Evolutionary conservation across 2,329 filamentous ascomycete genomes (phyloP).

Genomic region (Stemphylium lycopersici): DNA sequence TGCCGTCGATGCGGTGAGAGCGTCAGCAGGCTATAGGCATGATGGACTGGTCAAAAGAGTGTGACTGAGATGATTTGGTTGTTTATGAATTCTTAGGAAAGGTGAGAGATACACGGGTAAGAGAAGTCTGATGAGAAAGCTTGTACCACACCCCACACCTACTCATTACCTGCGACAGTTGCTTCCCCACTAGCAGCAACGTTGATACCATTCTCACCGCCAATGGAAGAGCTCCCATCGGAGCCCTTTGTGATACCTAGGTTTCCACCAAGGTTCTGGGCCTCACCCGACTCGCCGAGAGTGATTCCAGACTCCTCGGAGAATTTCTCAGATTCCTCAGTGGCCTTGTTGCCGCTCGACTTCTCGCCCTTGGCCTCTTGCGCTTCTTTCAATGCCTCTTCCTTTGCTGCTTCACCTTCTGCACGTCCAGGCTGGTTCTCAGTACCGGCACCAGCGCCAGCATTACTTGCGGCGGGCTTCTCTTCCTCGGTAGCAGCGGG

Average conservation of each 20-base stretch:
- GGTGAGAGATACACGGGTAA: neutral
- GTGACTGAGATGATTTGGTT: neutral
- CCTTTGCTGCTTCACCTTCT: slow-evolving; percentile 15
- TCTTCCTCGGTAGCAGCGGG: slow-evolving; percentile 3
- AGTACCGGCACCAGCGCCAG: slow-evolving; percentile 20
- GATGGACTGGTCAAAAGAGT: too few species aligned
- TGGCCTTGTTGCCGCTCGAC: slow-evolving; percentile 34
- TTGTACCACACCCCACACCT: neutral
- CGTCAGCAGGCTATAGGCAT: too few species aligned
- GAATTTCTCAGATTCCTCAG: slow-evolving; percentile 39
- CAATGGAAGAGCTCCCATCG: slow-evolving; percentile 40
- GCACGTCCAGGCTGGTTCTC: slow-evolving; percentile 29
- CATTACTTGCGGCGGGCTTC: slow-evolving; percentile 7
- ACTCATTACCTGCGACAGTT: slow-evolving; percentile 30
- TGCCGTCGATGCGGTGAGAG: too few species aligned
- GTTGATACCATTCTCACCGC: slow-evolving; percentile 41
- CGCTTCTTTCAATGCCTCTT: slow-evolving; percentile 27
- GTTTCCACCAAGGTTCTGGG: slow-evolving; percentile 40
- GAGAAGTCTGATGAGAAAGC: neutral
- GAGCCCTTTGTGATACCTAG: slow-evolving; percentile 41
- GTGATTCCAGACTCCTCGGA: slow-evolving; percentile 38
- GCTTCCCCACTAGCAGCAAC: slow-evolving; percentile 35
- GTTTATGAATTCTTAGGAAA: neutral
- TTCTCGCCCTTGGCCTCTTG: slow-evolving; percentile 26
- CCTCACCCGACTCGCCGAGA: slow-evolving; percentile 28